Conservation (phyloP, 257 asterid species). For the Cordia subcordata region DNA sequence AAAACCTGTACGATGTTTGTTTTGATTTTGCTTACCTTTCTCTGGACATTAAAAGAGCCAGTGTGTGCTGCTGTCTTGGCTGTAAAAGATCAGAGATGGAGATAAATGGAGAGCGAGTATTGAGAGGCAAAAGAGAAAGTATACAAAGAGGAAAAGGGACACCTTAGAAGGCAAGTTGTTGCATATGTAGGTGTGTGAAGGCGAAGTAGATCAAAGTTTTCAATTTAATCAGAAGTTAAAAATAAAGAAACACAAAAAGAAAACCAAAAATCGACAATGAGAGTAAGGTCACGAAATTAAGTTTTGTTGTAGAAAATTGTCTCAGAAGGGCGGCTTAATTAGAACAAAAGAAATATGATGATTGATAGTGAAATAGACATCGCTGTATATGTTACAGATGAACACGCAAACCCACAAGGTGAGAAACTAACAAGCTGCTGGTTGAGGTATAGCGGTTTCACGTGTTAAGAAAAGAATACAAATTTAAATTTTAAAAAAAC, state of each 20-base stretch:
- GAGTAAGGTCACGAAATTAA: background rate
- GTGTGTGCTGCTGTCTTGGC: background rate
- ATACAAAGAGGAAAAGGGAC: slow-evolving; percentile 19
- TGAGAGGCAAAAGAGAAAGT: slow-evolving; percentile 7
- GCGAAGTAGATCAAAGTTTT: slow-evolving; percentile 27
- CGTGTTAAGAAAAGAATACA: too few species aligned
- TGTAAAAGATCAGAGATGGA: slow-evolving; percentile 12
- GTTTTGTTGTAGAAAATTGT: background rate
- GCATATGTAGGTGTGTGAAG: slow-evolving; percentile 1
- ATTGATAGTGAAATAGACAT: slow-evolving; percentile 6
- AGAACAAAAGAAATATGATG: slow-evolving; percentile 1
- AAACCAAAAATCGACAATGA: background rate
- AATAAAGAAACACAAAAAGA: background rate
- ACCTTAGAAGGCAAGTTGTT: slow-evolving; percentile 32
- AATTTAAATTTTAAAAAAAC: too few species aligned
- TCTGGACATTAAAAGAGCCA: slow-evolving; percentile 55
- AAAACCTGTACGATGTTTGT: too few species aligned
- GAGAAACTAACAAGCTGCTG: too few species aligned
- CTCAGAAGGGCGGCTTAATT: slow-evolving; percentile 4
- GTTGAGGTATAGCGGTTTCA: too few species aligned
- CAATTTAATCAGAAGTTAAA: slow-evolving; percentile 5
- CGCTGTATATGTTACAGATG: background rate
- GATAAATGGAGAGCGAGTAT: background rate
- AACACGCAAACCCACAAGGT: background rate
- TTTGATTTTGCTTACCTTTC: slow-evolving; percentile 40